Conservation (phyloP, 2,329 filamentous ascomycete species). For the Verticillium isaacii region DNA sequence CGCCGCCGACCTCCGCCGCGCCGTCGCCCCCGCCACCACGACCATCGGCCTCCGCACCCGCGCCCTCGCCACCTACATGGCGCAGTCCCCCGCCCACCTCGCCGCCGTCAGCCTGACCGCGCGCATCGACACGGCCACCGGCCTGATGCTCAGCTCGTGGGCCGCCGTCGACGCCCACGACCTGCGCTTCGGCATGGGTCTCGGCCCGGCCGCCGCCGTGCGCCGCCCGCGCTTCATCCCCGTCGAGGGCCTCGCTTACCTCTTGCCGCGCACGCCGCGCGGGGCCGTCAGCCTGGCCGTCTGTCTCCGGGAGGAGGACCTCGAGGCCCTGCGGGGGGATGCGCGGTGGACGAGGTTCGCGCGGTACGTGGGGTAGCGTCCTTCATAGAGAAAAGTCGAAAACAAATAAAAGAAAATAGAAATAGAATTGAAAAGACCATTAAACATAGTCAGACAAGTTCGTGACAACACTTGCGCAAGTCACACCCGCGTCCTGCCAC, state of each 20-base stretch:
- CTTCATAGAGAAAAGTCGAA: too few species aligned
- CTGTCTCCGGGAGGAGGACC: conserved; percentile 42
- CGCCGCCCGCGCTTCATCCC: conserved; percentile 40
- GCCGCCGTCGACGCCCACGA: conserved; percentile 37
- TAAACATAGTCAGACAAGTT: too few species aligned
- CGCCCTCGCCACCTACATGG: conserved; percentile 34
- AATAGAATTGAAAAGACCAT: too few species aligned
- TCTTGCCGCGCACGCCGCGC: conserved; percentile 38
- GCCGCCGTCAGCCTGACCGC: conserved; percentile 26
- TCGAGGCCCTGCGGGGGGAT: conserved; percentile 37
- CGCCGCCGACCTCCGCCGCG: conserved; percentile 26
- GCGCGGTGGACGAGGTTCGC: conserved; percentile 33
- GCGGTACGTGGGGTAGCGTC: conserved; percentile 20
- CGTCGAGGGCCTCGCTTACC: conserved; percentile 42
- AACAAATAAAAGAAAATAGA: too few species aligned
- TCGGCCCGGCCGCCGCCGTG: conserved; percentile 42
- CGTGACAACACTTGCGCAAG: too few species aligned
- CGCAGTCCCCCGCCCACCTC: conserved; percentile 26
- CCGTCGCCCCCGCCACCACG: conserved; percentile 29
- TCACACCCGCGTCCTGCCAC: too few species aligned
- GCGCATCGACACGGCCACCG: conserved; percentile 27
- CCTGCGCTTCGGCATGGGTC: conserved; percentile 39
- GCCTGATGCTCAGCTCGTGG: conserved; percentile 53
- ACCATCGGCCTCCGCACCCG: conserved; percentile 29
- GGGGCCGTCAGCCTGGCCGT: conserved; percentile 39